Percentiles rank a stretch among this genome's conserved stretches.
Conservation (phyloP, 371 early-diverging fungal genomes). For the Apophysomyces elegans region DNA sequence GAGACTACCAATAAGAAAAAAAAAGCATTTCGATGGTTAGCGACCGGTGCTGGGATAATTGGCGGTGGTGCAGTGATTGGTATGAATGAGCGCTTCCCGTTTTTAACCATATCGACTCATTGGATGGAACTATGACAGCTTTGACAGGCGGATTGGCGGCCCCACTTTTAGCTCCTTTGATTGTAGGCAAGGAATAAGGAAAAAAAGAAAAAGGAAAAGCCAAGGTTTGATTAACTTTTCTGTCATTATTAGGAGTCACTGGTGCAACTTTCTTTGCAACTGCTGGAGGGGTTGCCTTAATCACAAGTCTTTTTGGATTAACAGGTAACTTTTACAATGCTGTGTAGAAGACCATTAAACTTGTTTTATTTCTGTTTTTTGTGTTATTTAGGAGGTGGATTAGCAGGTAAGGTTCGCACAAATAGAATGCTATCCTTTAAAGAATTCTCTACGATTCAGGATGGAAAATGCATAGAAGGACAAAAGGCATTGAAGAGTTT, state of each 20-base stretch:
- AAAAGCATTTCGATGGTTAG: constrained; percentile 57
- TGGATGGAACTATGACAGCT: constrained; percentile 22
- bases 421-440: background rate
- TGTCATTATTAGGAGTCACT: constrained; percentile 46
- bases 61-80: constrained; percentile 72
- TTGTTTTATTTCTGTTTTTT: constrained; percentile 3
- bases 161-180: constrained; percentile 62
- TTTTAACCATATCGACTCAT: too few relatives aligned
- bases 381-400: constrained; percentile 54
- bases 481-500: constrained; percentile 59
- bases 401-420: constrained; percentile 47
- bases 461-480: constrained; percentile 58
- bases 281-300: constrained; percentile 63
- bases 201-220: background rate
- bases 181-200: constrained; percentile 34
- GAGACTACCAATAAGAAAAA: constrained; percentile 55
- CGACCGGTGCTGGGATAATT: constrained; percentile 62
- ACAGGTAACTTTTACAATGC: constrained; percentile 31
- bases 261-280: constrained; percentile 66
- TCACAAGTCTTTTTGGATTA: constrained; percentile 68
- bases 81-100: constrained; percentile 1
- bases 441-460: constrained; percentile 20
- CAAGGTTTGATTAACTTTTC: background rate
- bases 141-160: constrained; percentile 74
- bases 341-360: background rate